Percentiles rank a stretch among this genome's conserved stretches.
Evolutionary conservation across 331 rosid species (phyloP).

Genomic region (Dryas integrifolia): DNA sequence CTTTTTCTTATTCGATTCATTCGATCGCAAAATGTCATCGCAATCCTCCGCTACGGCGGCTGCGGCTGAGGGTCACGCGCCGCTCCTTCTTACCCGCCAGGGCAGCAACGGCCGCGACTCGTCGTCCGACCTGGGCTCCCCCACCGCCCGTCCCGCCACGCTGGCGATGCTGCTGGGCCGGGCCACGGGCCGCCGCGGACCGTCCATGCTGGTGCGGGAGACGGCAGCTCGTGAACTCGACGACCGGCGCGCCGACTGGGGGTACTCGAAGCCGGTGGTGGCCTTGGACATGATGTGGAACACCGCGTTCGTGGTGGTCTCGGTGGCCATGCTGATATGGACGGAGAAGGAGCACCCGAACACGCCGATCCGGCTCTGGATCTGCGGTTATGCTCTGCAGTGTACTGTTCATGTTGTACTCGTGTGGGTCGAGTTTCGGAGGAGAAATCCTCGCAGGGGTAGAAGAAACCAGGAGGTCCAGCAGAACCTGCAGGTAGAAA

Average conservation of each 20-base stretch:
- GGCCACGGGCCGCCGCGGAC: conserved; percentile 69
- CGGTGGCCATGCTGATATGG: conserved; percentile 54
- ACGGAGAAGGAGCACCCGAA: conserved; percentile 51
- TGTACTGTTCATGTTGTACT: conserved; percentile 77
- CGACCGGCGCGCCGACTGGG: conserved; percentile 93
- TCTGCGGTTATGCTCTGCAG: conserved; percentile 73
- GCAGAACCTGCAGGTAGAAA: conserved; percentile 14
- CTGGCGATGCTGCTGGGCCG: conserved; percentile 77
- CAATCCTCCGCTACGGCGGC: conserved; percentile 28
- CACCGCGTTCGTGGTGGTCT: conserved; percentile 67
- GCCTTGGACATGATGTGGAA: conserved; percentile 87
- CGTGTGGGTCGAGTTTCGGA: conserved; percentile 69
- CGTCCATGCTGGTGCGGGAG: conserved; percentile 86
- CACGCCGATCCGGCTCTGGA: conserved; percentile 83
- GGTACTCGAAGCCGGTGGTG: conserved; percentile 93
- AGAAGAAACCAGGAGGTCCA: conserved; percentile 33
- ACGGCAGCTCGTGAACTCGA: conserved; percentile 91
- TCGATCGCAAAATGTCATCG: conserved; percentile 38
- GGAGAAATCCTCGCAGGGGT: conserved; percentile 45
- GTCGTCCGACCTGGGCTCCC: conserved; percentile 25
- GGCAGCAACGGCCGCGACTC: conserved; percentile 32
- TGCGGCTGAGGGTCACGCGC: conserved; percentile 43
- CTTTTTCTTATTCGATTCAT: not conserved
- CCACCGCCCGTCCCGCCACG: conserved; percentile 37
- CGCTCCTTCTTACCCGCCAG: conserved; percentile 70